Conservation (phyloP, 2,329 filamentous ascomycete genomes). For the Venturia pyrina region DNA sequence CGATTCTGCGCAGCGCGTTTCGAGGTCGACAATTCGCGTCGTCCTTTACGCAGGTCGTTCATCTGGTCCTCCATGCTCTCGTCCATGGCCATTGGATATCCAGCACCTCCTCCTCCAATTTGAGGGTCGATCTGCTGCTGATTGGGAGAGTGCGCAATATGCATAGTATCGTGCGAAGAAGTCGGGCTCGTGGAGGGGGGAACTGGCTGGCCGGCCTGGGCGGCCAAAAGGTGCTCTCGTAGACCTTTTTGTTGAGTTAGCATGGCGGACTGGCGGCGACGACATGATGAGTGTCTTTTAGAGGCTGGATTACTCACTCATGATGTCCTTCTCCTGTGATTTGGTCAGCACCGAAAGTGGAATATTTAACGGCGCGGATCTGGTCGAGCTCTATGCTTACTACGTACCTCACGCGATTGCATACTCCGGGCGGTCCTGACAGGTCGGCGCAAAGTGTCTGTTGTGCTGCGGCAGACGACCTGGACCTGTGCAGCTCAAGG, state of each 20-base stretch:
- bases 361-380: not conserved
- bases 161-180: constrained; percentile 23
- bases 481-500: not conserved
- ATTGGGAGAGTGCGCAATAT: constrained; percentile 30
- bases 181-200: constrained; percentile 23
- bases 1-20: constrained; percentile 95
- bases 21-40: constrained; percentile 85
- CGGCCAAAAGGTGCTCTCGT: constrained; percentile 52
- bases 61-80: constrained; percentile 16
- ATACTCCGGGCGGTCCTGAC: not conserved
- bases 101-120: constrained; percentile 35
- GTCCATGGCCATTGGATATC: constrained; percentile 3
- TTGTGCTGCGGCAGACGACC: not conserved
- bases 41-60: constrained; percentile 56
- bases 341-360: not conserved
- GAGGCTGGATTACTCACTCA: not conserved
- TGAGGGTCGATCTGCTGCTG: constrained; percentile 49
- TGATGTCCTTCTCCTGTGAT: not conserved
- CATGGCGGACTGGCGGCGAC: constrained; percentile 10
- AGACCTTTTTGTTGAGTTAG: constrained; percentile 36
- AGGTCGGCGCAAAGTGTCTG: not conserved
- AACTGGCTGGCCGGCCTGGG: constrained; percentile 35
- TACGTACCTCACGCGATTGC: constrained; percentile 6
- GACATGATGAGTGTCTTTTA: not conserved
- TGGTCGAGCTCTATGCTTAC: not conserved